A percentile compares a stretch with the other conserved stretches of the same genome.
Evolutionary conservation across 2,329 filamentous ascomycete species (phyloP).

Genomic region (Xylariomycetidae sp.): DNA sequence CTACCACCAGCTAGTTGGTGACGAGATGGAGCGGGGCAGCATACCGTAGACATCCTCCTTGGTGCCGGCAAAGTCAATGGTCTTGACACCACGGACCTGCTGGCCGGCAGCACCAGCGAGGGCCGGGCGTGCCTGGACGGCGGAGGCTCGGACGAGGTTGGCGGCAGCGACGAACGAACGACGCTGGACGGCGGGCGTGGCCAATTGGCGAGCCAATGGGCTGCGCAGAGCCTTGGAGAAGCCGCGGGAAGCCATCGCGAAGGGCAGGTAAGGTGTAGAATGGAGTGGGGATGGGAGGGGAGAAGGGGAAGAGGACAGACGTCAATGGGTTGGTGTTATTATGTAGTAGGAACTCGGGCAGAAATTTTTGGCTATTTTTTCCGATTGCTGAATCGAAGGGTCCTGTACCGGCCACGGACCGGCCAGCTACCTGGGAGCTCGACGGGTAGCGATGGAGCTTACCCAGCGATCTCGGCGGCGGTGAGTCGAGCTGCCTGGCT

Average conservation of each 20-base stretch:
- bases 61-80: conserved; percentile 93
- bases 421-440: too few relatives aligned
- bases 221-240: conserved; percentile 62
- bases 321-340: conserved; percentile 8
- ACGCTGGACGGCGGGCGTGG: conserved; percentile 53
- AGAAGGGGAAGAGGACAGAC: conserved; percentile 17
- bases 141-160: conserved; percentile 48
- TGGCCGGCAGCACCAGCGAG: conserved; percentile 42
- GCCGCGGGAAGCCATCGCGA: conserved; percentile 72
- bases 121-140: conserved; percentile 40
- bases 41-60: conserved; percentile 93
- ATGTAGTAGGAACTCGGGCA: too few relatives aligned
- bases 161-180: conserved; percentile 58
- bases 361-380: too few relatives aligned
- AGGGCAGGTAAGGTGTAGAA: conserved; percentile 16
- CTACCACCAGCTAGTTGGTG: too few relatives aligned
- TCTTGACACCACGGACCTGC: conserved; percentile 88
- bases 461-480: conserved; percentile 24
- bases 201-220: conserved; percentile 58
- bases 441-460: too few relatives aligned
- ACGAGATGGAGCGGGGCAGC: conserved; percentile 23
- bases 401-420: too few relatives aligned
- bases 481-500: conserved; percentile 17
- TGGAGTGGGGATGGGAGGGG: conserved; percentile 27
- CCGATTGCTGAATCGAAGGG: too few relatives aligned